Evolutionary conservation across 495 filamentous ascomycete species (phyloP).

Genomic region (Aspergillus ostianus): DNA sequence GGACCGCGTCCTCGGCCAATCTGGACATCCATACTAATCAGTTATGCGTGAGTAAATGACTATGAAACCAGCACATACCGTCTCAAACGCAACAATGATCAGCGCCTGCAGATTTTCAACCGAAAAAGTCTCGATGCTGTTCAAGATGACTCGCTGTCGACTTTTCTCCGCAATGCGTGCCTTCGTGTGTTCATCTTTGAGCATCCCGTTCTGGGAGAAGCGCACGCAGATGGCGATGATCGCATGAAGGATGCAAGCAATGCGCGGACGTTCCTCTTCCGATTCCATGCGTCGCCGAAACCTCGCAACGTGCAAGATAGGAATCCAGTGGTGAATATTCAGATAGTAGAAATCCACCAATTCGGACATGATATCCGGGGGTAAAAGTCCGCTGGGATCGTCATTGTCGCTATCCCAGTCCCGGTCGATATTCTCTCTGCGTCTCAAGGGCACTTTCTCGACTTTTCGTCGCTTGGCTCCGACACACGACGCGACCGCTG

Average conservation of each 20-base stretch:
- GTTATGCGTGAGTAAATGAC: neutral
- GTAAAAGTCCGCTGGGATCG: neutral
- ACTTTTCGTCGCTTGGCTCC: no score
- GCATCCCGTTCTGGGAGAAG: slow-evolving; percentile 5
- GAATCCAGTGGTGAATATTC: slow-evolving; percentile 29
- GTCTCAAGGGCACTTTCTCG: neutral
- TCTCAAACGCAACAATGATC: slow-evolving; percentile 28
- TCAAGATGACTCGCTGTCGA: slow-evolving; percentile 21
- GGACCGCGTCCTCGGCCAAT: slow-evolving; percentile 28
- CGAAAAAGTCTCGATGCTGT: slow-evolving; percentile 25
- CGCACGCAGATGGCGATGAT: slow-evolving; percentile 20
- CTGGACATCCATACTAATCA: slow-evolving; percentile 4
- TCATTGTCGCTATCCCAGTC: neutral
- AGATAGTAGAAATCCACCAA: slow-evolving; percentile 26
- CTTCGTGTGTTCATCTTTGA: slow-evolving; percentile 9
- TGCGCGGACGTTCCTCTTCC: slow-evolving; percentile 1
- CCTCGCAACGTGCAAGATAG: slow-evolving; percentile 21
- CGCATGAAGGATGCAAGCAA: slow-evolving; percentile 22
- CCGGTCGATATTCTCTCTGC: neutral
- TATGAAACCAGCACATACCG: slow-evolving; percentile 12
- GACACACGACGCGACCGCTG: no score
- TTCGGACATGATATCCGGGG: slow-evolving; percentile 17
- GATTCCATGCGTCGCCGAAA: slow-evolving; percentile 22
- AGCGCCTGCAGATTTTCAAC: slow-evolving; percentile 30
- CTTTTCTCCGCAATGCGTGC: slow-evolving; percentile 15